Base-by-base conservation (phyloP, 805 yeast genomes). In the Clavispora fructus region DNA sequence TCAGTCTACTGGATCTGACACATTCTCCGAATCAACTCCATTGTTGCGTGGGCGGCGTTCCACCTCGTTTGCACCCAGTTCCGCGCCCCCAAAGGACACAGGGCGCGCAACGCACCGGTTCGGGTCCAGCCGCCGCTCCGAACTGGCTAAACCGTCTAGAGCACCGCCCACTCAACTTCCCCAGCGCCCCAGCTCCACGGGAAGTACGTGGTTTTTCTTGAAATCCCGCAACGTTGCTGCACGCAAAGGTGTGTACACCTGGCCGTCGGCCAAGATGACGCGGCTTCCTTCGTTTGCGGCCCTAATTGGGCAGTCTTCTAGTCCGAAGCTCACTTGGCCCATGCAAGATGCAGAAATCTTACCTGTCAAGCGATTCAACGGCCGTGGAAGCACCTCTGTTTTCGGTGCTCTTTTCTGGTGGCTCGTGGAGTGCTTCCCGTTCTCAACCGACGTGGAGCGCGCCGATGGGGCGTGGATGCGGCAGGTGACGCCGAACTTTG, bases 371-470 rank as follows among this genome's bases (percentile, higher is more conserved):
- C 57, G 65, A 8, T 66, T 61, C 54, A 77, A 69, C 52, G 69
- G 74, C 7, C 54, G 73, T 30, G 79, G 78, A 1, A 60, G 60
- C 29, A 60, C 58, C 23, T 41, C 61, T 3, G 16, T 62, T 1
- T 35, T 53, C 6, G 39, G 43, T 13, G 47, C 72, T 0, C 17
- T 78, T 0, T 51, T 67, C 6, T 83, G 88, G 88, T 83, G 87
- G 87, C 3, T 75, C 3, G 57, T 80, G 11, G 90, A 83, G 52
- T 60, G 78, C 13, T 49, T 83, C n/a, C 88, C 89, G 1, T 55
- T 82, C 39, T 81, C 81, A 0, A 68, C 73, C 27, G 73, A 76
- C 51, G 59, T 73, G 37, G 82, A 80, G 53, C 67, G 76, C 53
- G 49, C 46, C 11, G 55, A 66, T 4, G 80, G 80, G 2, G 65